These are phyloP conservation scores for Leccinum boreale DNA, from an alignment of 768 basidiomycete genomes.

Conservation along the genomic window DNA sequence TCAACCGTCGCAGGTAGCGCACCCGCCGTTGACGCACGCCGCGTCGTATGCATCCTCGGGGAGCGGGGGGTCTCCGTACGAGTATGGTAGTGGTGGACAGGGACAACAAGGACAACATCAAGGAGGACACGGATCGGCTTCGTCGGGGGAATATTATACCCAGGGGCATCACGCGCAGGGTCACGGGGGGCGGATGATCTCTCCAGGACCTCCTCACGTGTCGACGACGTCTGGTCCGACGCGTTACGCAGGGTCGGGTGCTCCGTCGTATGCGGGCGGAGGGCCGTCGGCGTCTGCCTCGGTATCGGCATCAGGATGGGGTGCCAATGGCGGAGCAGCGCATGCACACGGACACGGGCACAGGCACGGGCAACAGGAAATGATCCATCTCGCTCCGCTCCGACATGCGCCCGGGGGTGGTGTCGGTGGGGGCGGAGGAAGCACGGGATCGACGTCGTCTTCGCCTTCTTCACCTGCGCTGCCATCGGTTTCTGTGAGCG, in stretches of 20 bases:
- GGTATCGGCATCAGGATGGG: conserved; percentile 15
- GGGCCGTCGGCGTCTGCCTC: conserved; percentile 13
- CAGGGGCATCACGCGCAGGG: conserved; percentile 4
- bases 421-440: conserved; percentile 4
- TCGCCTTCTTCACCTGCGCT: conserved; percentile 30
- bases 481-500: conserved; percentile 11
- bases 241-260: conserved; percentile 13
- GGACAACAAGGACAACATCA: conserved; percentile 4
- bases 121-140: conserved; percentile 13
- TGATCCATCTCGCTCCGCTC: background rate
- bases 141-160: conserved; percentile 25
- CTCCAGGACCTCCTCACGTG: conserved; percentile 14
- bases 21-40: conserved; percentile 17
- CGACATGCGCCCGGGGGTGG: conserved; percentile 6
- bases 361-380: conserved; percentile 26
- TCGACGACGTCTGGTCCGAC: conserved; percentile 6
- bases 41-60: conserved; percentile 23
- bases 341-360: conserved; percentile 7
- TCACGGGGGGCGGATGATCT: conserved; percentile 18
- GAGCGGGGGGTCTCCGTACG: conserved; percentile 22
- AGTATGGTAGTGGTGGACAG: conserved; percentile 18
- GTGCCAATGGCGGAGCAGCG: conserved; percentile 5
- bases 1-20: conserved; percentile 18
- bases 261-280: conserved; percentile 3
- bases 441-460: conserved; percentile 18